Percentiles rank a stretch among this genome's conserved stretches.
These are phyloP conservation scores for Inonotus obliquus DNA, from an alignment of 1,284 basidiomycete species.

Conservation along the genomic window DNA sequence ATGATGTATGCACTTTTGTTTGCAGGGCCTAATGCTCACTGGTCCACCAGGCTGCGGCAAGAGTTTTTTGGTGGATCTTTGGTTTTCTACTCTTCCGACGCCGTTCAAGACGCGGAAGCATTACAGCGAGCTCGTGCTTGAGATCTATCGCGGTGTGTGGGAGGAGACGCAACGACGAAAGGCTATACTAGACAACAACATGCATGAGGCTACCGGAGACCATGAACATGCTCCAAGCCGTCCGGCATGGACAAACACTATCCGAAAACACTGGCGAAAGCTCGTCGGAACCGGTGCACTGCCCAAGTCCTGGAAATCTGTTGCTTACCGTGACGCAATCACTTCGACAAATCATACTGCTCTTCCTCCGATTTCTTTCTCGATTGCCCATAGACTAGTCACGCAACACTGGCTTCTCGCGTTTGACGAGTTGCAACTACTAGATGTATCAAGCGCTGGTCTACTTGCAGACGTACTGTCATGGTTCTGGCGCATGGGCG, in stretches of 20 bases:
- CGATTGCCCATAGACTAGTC: constrained; percentile 46
- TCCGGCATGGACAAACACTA: constrained; percentile 32
- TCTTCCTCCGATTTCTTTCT: constrained; percentile 36
- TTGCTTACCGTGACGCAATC: constrained; percentile 10
- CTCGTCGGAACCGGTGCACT: constrained; percentile 33
- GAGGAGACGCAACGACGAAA: constrained; percentile 48
- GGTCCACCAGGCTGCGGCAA: constrained; percentile 80
- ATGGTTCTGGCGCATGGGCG: constrained; percentile 75
- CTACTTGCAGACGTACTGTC: constrained; percentile 67
- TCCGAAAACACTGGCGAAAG: constrained; percentile 34
- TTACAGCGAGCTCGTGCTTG: constrained; percentile 65
- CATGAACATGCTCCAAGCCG: neutral
- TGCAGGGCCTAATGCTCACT: constrained; percentile 69
- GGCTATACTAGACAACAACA: constrained; percentile 24
- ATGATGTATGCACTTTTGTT: neutral
- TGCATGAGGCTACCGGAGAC: constrained; percentile 21
- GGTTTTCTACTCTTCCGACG: constrained; percentile 56
- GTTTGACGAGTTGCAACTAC: constrained; percentile 69
- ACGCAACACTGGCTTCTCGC: constrained; percentile 52
- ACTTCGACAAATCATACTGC: constrained; percentile 9
- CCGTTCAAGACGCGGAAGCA: constrained; percentile 60
- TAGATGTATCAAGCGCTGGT: constrained; percentile 65
- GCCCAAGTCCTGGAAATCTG: constrained; percentile 36
- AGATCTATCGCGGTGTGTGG: constrained; percentile 63
- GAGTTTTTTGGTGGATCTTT: constrained; percentile 63